Evolutionary conservation across 805 yeast genomes (phyloP).

Genomic region (Ogataea pilisensis): DNA sequence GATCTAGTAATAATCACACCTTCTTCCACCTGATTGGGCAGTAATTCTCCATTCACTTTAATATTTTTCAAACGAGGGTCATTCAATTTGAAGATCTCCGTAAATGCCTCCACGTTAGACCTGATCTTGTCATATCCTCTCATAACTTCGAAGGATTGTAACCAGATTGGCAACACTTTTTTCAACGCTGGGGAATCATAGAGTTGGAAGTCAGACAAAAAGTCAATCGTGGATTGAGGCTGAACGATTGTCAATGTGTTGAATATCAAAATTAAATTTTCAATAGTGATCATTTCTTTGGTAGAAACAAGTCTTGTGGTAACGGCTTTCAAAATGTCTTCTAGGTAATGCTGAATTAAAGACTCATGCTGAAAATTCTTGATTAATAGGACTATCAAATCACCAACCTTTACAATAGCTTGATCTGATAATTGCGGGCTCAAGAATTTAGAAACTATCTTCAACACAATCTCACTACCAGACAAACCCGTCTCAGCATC

Average conservation of each 20-base stretch:
- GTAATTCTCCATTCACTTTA: conserved; percentile 71
- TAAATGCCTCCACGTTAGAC: conserved; percentile 66
- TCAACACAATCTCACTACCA: conserved; percentile 56
- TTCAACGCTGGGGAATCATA: conserved; percentile 42
- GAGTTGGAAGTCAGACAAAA: conserved; percentile 42
- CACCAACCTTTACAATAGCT: conserved; percentile 79
- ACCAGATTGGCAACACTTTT: conserved; percentile 73
- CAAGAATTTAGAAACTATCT: conserved; percentile 63
- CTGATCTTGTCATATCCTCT: conserved; percentile 73
- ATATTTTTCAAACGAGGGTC: conserved; percentile 49
- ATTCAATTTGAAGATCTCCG: conserved; percentile 55
- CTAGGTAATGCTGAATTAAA: conserved; percentile 39
- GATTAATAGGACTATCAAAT: conserved; percentile 29
- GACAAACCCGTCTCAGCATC: conserved; percentile 34
- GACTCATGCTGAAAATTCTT: conserved; percentile 31
- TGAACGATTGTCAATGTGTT: conserved; percentile 64
- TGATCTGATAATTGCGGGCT: conserved; percentile 71
- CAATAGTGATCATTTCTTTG: conserved; percentile 67
- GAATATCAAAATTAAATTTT: conserved; percentile 71
- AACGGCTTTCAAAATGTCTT: conserved; percentile 68
- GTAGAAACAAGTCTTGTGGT: conserved; percentile 63
- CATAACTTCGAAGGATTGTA: conserved; percentile 72
- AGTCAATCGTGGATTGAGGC: conserved; percentile 58
- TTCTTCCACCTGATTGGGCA: conserved; percentile 47
- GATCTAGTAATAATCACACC: conserved; percentile 82